These are phyloP conservation scores for Colletotrichum magnum DNA, from an alignment of 2,329 filamentous ascomycete genomes.

Conservation along the genomic window DNA sequence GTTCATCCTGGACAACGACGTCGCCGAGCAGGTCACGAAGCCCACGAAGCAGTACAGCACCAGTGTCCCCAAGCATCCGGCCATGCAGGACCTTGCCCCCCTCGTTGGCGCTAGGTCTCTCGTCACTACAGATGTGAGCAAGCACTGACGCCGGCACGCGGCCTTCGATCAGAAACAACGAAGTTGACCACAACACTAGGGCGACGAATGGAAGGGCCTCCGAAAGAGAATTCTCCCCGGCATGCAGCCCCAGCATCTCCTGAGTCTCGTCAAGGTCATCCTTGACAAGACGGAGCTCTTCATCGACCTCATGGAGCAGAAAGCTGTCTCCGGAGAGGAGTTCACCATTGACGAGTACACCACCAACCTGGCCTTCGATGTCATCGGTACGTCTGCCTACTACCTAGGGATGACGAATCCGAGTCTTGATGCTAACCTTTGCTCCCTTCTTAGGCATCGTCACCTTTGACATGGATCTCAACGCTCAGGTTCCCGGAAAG, in stretches of 20 bases:
- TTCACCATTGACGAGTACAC: constrained; percentile 48
- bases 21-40: constrained; percentile 31
- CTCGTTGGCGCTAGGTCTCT: constrained; percentile 34
- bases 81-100: constrained; percentile 30
- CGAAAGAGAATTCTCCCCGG: constrained; percentile 33
- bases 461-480: constrained; percentile 51
- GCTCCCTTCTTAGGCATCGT: constrained; percentile 44
- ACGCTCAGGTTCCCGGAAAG: constrained; percentile 47
- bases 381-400: constrained; percentile 46
- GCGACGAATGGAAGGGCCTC: constrained; percentile 34
- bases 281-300: constrained; percentile 33
- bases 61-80: constrained; percentile 36
- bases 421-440: neutral
- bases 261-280: constrained; percentile 51
- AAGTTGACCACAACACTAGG: constrained; percentile 1
- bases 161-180: neutral
- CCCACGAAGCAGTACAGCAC: constrained; percentile 35
- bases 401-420: constrained; percentile 25
- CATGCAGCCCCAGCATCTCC: constrained; percentile 39
- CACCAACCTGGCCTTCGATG: constrained; percentile 54
- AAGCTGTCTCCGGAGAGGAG: constrained; percentile 45
- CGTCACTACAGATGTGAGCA: constrained; percentile 27
- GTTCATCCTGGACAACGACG: constrained; percentile 36
- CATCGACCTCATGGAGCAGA: constrained; percentile 46
- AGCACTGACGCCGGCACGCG: too few species aligned